phyloP scores from a whole-genome alignment of 495 filamentous ascomycete genomes.

The Penicillium lividum region DNA sequence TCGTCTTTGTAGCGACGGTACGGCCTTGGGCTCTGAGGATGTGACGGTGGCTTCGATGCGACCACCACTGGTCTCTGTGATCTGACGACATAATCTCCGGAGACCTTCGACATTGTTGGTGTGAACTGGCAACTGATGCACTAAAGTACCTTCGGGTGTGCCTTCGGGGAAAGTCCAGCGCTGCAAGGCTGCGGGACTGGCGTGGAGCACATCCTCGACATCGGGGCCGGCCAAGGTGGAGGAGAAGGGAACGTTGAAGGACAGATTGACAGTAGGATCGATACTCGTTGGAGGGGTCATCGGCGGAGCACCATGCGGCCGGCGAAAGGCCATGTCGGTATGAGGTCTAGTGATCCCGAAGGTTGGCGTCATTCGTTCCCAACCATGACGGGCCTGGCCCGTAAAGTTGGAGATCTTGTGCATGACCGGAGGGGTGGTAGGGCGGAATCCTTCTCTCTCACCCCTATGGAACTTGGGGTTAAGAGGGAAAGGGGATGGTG shows the following conservation, averaged over 20 bases:
- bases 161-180: conserved; percentile 92
- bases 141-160: conserved; percentile 75
- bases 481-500: conserved; percentile 32
- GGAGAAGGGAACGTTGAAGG: conserved; percentile 94
- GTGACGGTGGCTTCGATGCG: conserved; percentile 78
- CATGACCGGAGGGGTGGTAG: conserved; percentile 55
- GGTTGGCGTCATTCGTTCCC: conserved; percentile 85
- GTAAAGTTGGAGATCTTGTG: conserved; percentile 91
- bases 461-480: conserved; percentile 45
- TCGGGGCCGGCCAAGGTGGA: conserved; percentile 89
- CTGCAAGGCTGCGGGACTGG: conserved; percentile 75
- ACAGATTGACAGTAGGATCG: conserved; percentile 72
- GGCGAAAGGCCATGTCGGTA: conserved; percentile 76
- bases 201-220: conserved; percentile 86
- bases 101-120: conserved; percentile 77
- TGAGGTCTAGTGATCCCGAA: conserved; percentile 77
- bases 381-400: conserved; percentile 81
- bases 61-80: conserved; percentile 68
- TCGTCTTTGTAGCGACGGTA: conserved; percentile 63
- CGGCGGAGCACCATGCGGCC: conserved; percentile 64
- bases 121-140: conserved; percentile 87
- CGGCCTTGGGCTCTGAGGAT: conserved; percentile 77
- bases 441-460: conserved; percentile 33
- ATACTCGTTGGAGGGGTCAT: conserved; percentile 63
- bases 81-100: conserved; percentile 72